phyloP scores from a whole-genome alignment of 2,329 filamentous ascomycete species.

The Aspergillus udagawae region DNA sequence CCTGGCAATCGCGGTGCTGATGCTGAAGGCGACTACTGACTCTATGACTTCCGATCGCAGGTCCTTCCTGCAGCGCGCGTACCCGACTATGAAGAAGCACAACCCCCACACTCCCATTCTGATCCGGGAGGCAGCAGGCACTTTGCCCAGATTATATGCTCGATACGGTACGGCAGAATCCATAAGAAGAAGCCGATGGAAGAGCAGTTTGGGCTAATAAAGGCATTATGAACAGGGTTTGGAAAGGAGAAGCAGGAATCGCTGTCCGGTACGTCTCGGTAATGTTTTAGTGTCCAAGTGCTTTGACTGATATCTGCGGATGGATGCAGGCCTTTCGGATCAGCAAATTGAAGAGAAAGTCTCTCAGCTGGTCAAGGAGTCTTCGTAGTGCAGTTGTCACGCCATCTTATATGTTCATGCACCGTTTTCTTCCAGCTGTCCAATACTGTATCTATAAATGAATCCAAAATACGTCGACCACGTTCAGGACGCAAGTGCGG shows the following conservation, averaged over 20 bases:
- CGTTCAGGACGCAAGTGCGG: background rate
- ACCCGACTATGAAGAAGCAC: constrained; percentile 99
- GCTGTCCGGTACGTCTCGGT: constrained; percentile 50
- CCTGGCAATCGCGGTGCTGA: background rate
- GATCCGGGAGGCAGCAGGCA: constrained; percentile 84
- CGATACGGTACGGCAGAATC: constrained; percentile 68
- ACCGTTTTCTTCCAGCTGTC: constrained; percentile 22
- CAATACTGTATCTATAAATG: constrained; percentile 38
- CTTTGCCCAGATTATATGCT: constrained; percentile 80
- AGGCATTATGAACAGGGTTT: constrained; percentile 47
- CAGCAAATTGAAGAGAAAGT: constrained; percentile 68
- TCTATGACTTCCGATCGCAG: constrained; percentile 43
- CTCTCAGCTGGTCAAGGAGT: constrained; percentile 57
- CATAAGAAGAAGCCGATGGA: background rate
- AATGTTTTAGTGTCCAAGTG: background rate
- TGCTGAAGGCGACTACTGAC: background rate
- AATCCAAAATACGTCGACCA: constrained; percentile 23
- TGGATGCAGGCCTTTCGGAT: constrained; percentile 57
- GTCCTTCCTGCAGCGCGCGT: constrained; percentile 83
- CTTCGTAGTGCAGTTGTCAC: constrained; percentile 27
- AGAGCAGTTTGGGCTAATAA: constrained; percentile 11
- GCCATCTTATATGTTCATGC: constrained; percentile 22
- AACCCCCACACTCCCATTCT: constrained; percentile 93
- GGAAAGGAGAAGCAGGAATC: constrained; percentile 65
- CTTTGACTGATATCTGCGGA: constrained; percentile 10